Base-by-base conservation (phyloP, 2,329 filamentous ascomycete species). In the Cercospora beticola region DNA sequence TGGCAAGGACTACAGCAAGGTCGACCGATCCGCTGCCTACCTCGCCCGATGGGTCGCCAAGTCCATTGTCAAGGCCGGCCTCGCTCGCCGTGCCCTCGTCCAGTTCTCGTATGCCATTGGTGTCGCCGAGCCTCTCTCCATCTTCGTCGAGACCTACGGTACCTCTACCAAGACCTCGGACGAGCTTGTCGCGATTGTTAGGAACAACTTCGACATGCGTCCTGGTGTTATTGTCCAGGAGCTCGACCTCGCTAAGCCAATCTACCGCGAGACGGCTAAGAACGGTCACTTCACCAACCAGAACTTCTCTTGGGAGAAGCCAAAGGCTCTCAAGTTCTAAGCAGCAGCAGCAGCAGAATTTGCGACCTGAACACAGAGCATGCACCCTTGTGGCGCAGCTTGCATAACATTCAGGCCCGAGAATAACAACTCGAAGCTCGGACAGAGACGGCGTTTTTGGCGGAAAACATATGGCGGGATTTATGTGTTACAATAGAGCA, bases 221-320 rank as follows among this genome's bases (percentile, higher is more conserved):
- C 95, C 95, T 68, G 95, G 95, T 90, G 93, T 97, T 82, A 98
- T 99, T 79, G 95, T 98, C 84, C 93, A 93, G 86, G 94, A 97
- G 86, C 91, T 99, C 74, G 91, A 95, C 85, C 88, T 99, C 74
- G 91, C 89, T 83, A 93, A 93, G 84, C 95, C 95, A 81, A 97
- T 98, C 87, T 99, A 99, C 90, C 89, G 89, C 88, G 88, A 94
- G 87, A 99, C 95, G 68, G 95, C 95, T 85, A 97, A 97, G 92
- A 98, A 98, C 86, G 95, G 95, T 78, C 95, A 99, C 89, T 99
- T 99, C 85, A 97, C 93, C 84, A 95, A 97, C 92, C 95, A 97
- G 89, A 86, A 83, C 83, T 99, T 99, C 89, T 89, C 86, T 84
- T 99, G 95, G 95, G 95, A 99, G 90, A 89, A 98, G 89, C 94